Conservation (phyloP, 257 asterid genomes). For the Henckelia pumila region DNA sequence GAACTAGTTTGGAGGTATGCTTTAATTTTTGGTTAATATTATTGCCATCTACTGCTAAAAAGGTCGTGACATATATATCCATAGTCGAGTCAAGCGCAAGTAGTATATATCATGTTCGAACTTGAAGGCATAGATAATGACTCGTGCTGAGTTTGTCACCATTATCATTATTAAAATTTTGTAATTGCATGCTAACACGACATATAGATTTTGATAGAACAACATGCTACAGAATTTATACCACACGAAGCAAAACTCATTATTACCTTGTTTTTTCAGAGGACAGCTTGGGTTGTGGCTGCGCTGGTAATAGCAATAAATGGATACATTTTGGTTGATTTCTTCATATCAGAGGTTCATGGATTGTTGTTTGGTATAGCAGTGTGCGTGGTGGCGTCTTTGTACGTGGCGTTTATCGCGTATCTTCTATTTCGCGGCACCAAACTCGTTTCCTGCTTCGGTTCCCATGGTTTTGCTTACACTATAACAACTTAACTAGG, state of each 20-base stretch:
- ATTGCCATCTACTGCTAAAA: too few species aligned
- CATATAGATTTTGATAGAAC: background rate
- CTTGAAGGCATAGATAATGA: too few species aligned
- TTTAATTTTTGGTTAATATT: background rate
- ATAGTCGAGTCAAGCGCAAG: background rate
- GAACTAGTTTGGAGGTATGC: constrained; percentile 51
- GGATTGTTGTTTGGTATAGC: constrained; percentile 42
- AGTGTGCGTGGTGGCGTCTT: constrained; percentile 40
- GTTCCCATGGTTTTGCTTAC: constrained; percentile 42
- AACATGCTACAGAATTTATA: background rate
- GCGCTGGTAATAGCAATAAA: constrained; percentile 55
- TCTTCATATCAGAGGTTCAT: constrained; percentile 57
- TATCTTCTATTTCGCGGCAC: constrained; percentile 52
- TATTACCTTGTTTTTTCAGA: constrained; percentile 34
- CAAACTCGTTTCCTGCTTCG: constrained; percentile 25
- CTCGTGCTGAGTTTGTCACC: too few species aligned
- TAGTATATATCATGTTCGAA: background rate
- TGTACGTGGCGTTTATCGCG: constrained; percentile 46
- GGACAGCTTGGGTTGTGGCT: constrained; percentile 62
- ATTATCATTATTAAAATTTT: too few species aligned
- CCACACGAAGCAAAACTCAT: too few species aligned
- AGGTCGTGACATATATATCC: too few species aligned
- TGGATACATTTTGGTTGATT: constrained; percentile 65
- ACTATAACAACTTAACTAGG: constrained; percentile 32
- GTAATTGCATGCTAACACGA: too few species aligned